Percentiles rank a stretch among this genome's conserved stretches.
Evolutionary conservation across 1,284 basidiomycete species (phyloP).

Genomic region (Chalciporus sp.): DNA sequence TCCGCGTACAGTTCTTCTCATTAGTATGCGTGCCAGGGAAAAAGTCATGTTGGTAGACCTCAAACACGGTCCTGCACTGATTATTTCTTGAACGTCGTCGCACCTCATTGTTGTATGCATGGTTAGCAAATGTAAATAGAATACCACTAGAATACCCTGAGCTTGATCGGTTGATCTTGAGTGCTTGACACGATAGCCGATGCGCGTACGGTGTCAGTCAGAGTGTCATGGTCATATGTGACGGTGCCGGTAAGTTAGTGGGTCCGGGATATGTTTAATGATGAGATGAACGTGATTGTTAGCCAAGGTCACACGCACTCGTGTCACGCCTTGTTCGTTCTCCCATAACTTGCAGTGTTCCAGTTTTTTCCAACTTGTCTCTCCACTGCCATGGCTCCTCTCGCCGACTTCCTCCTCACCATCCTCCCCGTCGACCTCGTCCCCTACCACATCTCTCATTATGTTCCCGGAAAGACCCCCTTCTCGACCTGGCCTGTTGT

Average conservation of each 20-base stretch:
- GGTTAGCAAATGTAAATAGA: slow-evolving; percentile 1
- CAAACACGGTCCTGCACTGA: slow-evolving; percentile 54
- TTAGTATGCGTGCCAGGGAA: slow-evolving; percentile 38
- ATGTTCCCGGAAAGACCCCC: slow-evolving; percentile 76
- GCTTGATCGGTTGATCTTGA: too few species aligned
- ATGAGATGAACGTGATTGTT: neutral
- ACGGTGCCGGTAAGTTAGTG: neutral
- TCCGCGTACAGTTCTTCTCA: slow-evolving; percentile 1
- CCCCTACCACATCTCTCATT: slow-evolving; percentile 65
- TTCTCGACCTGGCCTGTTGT: slow-evolving; percentile 82
- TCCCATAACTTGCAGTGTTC: slow-evolving; percentile 1
- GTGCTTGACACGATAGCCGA: too few species aligned
- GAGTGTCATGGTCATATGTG: too few species aligned
- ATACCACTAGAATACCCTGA: too few species aligned
- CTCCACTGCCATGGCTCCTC: slow-evolving; percentile 57
- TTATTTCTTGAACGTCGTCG: slow-evolving; percentile 48
- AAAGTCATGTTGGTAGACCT: slow-evolving; percentile 55
- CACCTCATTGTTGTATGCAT: neutral
- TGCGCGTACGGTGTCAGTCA: too few species aligned
- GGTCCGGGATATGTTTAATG: neutral
- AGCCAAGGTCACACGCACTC: slow-evolving; percentile 6
- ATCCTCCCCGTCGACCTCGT: slow-evolving; percentile 55
- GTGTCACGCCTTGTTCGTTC: slow-evolving; percentile 19
- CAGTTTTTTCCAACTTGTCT: slow-evolving; percentile 17
- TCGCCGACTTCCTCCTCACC: slow-evolving; percentile 71